Evolutionary conservation across 768 basidiomycete species (phyloP).

Genomic region (Gyrodon lividus): DNA sequence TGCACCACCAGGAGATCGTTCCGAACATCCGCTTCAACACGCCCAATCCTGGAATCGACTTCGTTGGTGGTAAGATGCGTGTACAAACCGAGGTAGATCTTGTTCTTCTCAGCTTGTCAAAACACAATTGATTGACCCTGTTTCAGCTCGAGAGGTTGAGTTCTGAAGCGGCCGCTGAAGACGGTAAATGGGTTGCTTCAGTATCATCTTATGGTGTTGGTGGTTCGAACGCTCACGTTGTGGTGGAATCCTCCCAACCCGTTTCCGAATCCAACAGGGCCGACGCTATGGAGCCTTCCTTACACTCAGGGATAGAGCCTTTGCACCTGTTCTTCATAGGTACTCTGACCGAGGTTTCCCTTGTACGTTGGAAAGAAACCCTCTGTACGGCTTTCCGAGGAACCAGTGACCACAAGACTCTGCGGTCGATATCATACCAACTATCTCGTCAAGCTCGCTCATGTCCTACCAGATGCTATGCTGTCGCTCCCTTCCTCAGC

Average conservation of each 20-base stretch:
- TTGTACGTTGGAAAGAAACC: slow-evolving; percentile 10
- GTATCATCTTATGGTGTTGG: slow-evolving; percentile 24
- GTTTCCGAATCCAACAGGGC: background rate
- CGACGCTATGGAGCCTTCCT: background rate
- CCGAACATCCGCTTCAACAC: slow-evolving; percentile 4
- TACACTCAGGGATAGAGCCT: background rate
- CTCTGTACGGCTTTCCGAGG: slow-evolving; percentile 1
- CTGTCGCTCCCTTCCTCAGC: slow-evolving; percentile 5
- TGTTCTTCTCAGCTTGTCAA: no score
- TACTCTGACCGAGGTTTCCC: slow-evolving; percentile 10
- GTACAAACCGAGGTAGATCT: slow-evolving; percentile 6
- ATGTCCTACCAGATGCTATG: slow-evolving; percentile 10
- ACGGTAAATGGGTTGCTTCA: slow-evolving; percentile 17
- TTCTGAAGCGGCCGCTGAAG: slow-evolving; percentile 12
- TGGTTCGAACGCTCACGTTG: slow-evolving; percentile 22
- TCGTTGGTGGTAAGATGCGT: slow-evolving; percentile 3
- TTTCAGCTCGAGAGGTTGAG: slow-evolving; percentile 13
- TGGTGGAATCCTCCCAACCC: slow-evolving; percentile 15
- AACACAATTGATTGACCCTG: no score
- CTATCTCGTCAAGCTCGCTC: slow-evolving; percentile 13
- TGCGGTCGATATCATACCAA: slow-evolving; percentile 12
- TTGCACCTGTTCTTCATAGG: slow-evolving; percentile 9
- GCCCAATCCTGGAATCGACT: slow-evolving; percentile 5
- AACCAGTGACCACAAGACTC: slow-evolving; percentile 1
- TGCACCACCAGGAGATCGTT: slow-evolving; percentile 4